phyloP scores from a whole-genome alignment of 495 filamentous ascomycete genomes.

The Penicillium chermesinum region DNA sequence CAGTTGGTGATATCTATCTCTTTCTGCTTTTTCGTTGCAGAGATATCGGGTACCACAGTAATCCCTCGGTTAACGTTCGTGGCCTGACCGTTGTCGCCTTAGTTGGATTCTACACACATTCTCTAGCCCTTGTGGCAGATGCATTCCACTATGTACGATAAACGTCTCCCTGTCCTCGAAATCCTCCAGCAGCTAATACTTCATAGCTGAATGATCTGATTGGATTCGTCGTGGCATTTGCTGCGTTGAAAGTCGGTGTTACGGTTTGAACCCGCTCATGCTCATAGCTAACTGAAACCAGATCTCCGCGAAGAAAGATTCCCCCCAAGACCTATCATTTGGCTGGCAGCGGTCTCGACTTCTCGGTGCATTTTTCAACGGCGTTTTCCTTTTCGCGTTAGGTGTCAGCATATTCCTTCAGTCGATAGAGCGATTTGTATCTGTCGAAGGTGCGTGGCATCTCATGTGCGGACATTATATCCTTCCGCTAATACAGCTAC shows the following conservation, averaged over 20 bases:
- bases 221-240: slow-evolving; percentile 77
- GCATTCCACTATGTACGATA: slow-evolving; percentile 74
- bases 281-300: slow-evolving; percentile 2
- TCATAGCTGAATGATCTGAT: slow-evolving; percentile 80
- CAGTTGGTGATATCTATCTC: slow-evolving; percentile 34
- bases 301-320: slow-evolving; percentile 24
- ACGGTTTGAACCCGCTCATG: neutral
- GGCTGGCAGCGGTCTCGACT: slow-evolving; percentile 84
- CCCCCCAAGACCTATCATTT: slow-evolving; percentile 40
- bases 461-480: no score
- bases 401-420: slow-evolving; percentile 89
- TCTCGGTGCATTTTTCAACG: slow-evolving; percentile 85
- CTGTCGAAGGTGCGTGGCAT: slow-evolving; percentile 35
- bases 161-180: no score
- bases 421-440: slow-evolving; percentile 74
- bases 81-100: neutral
- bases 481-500: neutral
- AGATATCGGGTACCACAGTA: slow-evolving; percentile 29
- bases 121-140: slow-evolving; percentile 76
- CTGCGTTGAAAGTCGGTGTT: slow-evolving; percentile 69
- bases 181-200: neutral
- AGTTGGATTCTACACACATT: slow-evolving; percentile 67
- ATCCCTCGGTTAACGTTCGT: neutral
- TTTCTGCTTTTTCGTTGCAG: slow-evolving; percentile 36
- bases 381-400: slow-evolving; percentile 84